A percentile compares a stretch with the other conserved stretches of the same genome.
These are phyloP conservation scores for Aspergillus candidus DNA, from an alignment of 2,329 filamentous ascomycete genomes.

Conservation along the genomic window DNA sequence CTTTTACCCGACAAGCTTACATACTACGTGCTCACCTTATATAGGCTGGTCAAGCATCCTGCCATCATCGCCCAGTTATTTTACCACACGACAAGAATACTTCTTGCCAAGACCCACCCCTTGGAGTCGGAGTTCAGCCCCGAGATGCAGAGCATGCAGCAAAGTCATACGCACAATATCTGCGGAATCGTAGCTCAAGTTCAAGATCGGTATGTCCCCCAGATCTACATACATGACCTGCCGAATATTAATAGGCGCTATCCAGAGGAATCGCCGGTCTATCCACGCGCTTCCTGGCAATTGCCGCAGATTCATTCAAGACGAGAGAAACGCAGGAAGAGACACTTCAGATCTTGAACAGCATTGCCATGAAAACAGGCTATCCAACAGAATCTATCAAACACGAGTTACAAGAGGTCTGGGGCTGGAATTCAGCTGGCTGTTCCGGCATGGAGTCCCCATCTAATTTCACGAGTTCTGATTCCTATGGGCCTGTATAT, in stretches of 20 bases:
- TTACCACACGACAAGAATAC: conserved; percentile 78
- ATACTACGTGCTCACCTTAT: conserved; percentile 4
- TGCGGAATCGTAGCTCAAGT: conserved; percentile 85
- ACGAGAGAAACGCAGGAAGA: conserved; percentile 70
- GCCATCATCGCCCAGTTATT: conserved; percentile 78
- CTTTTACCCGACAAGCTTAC: conserved; percentile 9
- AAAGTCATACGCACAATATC: conserved; percentile 73
- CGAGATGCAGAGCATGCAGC: conserved; percentile 64
- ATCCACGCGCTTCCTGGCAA: conserved; percentile 70
- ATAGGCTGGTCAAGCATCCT: conserved; percentile 72
- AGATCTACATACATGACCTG: not conserved
- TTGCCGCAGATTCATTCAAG: conserved; percentile 67
- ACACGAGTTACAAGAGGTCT: conserved; percentile 65
- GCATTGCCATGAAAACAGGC: conserved; percentile 68
- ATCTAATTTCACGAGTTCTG: no score
- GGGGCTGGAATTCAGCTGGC: conserved; percentile 59
- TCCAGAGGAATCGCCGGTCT: conserved; percentile 65
- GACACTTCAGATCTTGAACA: conserved; percentile 68
- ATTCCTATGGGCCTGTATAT: conserved; percentile 2
- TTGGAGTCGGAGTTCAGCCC: conserved; percentile 52
- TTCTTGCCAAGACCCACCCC: conserved; percentile 76
- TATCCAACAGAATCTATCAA: conserved; percentile 71
- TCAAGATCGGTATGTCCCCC: conserved; percentile 57
- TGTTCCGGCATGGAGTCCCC: conserved; percentile 22
- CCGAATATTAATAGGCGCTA: not conserved